Conservation (phyloP, 805 yeast species). For the Wickerhamiella australiensis region DNA sequence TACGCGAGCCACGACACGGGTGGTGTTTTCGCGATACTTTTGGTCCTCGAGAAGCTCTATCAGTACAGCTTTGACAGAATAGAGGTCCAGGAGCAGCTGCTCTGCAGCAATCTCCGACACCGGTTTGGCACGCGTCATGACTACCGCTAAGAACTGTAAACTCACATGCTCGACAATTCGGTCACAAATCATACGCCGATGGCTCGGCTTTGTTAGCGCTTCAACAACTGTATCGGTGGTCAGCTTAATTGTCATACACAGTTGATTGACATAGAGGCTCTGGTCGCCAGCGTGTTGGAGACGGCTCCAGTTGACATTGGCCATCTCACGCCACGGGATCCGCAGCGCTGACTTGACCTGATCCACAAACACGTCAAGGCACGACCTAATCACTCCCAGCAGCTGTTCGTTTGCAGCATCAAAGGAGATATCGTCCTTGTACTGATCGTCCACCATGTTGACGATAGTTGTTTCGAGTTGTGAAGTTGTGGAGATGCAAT, state of each 20-base stretch:
- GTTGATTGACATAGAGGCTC: constrained; percentile 54
- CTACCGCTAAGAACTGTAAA: constrained; percentile 39
- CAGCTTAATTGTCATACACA: constrained; percentile 37
- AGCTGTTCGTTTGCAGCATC: constrained; percentile 46
- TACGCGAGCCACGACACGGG: constrained; percentile 28
- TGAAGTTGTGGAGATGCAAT: constrained; percentile 61
- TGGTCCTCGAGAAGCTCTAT: constrained; percentile 23
- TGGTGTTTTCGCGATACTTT: constrained; percentile 29
- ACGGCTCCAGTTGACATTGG: constrained; percentile 60
- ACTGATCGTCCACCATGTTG: constrained; percentile 34
- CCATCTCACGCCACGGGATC: constrained; percentile 74
- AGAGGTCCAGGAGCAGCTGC: constrained; percentile 65
- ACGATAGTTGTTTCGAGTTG: constrained; percentile 55
- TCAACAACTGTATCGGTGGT: constrained; percentile 31
- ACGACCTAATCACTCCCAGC: constrained; percentile 44
- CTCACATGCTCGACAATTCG: constrained; percentile 56
- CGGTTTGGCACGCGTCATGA: constrained; percentile 53
- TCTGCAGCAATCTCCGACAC: constrained; percentile 60
- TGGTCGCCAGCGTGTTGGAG: constrained; percentile 56
- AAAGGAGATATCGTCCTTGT: constrained; percentile 37
- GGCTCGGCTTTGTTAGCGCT: constrained; percentile 51
- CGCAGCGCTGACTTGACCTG: constrained; percentile 52
- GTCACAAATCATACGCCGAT: constrained; percentile 62
- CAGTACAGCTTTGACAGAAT: constrained; percentile 47
- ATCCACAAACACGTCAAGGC: constrained; percentile 43